Base-by-base conservation (phyloP, 441 rosid genomes). In the Jatropha multifida region DNA sequence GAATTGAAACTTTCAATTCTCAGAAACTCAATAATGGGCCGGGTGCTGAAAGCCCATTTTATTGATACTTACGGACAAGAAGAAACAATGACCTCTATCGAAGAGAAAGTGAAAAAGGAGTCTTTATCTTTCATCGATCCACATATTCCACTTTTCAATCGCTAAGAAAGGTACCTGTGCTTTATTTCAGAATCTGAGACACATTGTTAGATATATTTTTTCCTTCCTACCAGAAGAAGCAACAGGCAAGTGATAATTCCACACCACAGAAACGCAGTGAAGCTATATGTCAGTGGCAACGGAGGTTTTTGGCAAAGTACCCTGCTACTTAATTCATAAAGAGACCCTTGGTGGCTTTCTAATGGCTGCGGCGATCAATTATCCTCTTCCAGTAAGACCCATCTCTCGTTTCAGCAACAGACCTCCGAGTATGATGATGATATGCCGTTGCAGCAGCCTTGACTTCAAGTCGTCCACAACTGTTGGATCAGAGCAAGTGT, bases 401-500 rank as follows among this genome's bases (percentile, higher is more conserved):
- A 49, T 56, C 48, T 74, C 55, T 48, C 64, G 44, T 46, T 6
- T 55, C 79, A 49, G 54, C 72, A 14, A 7, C 51, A 63, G 72
- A 71, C 60, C 72, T 80, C 71, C 67, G 46, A 15, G 46, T 42
- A 44, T 46, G 48, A 44, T 71, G 66, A 78, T 72, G 49, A 2
- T n/a, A 0, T 83, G 87, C 41, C 77, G 81, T 18, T 85, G 90
- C 78, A 67, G 89, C 78, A 67, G 75, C 41, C 71, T 81, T 9
- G 82, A 83, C 18, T 71, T 86, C 65, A 82, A 76, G 10, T 26
- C 79, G 65, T 20, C 75, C 17, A 1, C 79, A 68, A 0, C 55
- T 48, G 86, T 82, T 3, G 88, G 93, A 32, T 32, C 32, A 1
- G 88, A 85, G 20, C 91, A 85, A 40, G 79, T 88, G 60, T 96